Conservation (phyloP, 2,329 filamentous ascomycete species). For the Furcasterigmium sp. region DNA sequence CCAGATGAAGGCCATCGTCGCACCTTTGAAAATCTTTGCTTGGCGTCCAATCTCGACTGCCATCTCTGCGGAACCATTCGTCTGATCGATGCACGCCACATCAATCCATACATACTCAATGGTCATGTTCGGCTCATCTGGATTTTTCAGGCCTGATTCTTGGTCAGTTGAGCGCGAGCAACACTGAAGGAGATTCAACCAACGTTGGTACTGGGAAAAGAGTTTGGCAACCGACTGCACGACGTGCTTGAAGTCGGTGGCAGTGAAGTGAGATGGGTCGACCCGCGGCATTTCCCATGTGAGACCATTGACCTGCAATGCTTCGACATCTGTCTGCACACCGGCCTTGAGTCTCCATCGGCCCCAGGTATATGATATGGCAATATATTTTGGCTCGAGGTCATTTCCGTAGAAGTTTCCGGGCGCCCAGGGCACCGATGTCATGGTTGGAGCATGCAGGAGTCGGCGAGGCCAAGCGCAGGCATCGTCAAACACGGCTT, state of each 20-base stretch:
- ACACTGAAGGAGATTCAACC: neutral
- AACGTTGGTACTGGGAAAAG: neutral
- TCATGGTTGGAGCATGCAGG: neutral
- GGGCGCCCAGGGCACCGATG: neutral
- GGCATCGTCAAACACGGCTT: no score
- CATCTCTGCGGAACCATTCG: neutral
- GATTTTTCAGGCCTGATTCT: neutral
- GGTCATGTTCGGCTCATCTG: neutral
- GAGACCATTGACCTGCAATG: neutral
- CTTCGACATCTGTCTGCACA: neutral
- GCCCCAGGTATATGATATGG: neutral
- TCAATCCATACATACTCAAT: neutral
- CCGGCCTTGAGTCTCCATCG: neutral
- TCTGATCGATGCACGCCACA: neutral
- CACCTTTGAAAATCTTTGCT: neutral
- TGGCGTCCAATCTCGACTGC: neutral
- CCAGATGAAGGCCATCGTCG: neutral
- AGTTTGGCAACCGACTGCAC: neutral
- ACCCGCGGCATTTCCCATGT: neutral
- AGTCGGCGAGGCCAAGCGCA: neutral
- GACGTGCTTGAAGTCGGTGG: neutral
- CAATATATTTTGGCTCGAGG: neutral
- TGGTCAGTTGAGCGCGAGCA: neutral
- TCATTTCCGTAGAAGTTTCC: neutral
- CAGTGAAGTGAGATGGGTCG: neutral